Evolutionary conservation across 306 rosid genomes (phyloP).

Genomic region (Calophaca sinica): DNA sequence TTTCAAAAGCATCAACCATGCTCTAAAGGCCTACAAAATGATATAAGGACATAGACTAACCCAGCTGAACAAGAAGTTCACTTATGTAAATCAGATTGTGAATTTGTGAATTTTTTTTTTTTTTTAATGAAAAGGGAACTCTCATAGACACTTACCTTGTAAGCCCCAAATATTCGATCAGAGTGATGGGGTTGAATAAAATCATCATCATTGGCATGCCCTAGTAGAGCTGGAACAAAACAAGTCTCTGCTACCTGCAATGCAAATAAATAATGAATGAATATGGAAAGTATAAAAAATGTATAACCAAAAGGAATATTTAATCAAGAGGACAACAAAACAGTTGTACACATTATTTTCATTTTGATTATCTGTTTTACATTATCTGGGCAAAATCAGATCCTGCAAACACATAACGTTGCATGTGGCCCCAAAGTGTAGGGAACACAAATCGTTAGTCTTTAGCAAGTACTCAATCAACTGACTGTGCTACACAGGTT

Average conservation of each 20-base stretch:
- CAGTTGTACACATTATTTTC: constrained; percentile 10
- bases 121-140: neutral
- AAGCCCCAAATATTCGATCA: constrained; percentile 85
- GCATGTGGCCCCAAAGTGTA: neutral
- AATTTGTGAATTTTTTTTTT: neutral
- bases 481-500: constrained; percentile 12
- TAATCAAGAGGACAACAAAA: constrained; percentile 23
- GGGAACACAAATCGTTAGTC: constrained; percentile 13
- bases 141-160: constrained; percentile 65
- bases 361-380: constrained; percentile 1
- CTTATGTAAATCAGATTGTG: neutral
- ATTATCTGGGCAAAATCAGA: constrained; percentile 10
- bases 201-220: constrained; percentile 97
- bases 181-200: constrained; percentile 95
- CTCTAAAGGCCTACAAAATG: constrained; percentile 29
- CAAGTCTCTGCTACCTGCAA: constrained; percentile 90
- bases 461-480: constrained; percentile 24
- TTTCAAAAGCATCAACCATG: constrained; percentile 29
- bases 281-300: constrained; percentile 19
- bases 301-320: constrained; percentile 12
- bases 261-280: constrained; percentile 40
- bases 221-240: constrained; percentile 90
- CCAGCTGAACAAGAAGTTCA: constrained; percentile 30
- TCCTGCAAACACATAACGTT: neutral
- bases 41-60: constrained; percentile 2